Evolutionary conservation across 441 rosid species (phyloP).

Genomic region (Aleurites moluccanus): DNA sequence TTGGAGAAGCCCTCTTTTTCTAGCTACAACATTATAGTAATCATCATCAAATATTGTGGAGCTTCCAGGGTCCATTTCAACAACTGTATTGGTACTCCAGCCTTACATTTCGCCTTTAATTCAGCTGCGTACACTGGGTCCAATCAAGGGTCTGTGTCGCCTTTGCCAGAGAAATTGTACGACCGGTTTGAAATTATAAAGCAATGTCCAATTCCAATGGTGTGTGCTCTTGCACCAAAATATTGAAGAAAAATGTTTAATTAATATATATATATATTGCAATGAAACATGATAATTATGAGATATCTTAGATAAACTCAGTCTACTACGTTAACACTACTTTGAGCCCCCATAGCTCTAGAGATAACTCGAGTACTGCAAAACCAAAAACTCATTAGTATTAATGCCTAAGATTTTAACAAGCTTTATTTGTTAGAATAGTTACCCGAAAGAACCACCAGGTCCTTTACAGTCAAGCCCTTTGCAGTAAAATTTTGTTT

Average conservation of each 20-base stretch:
- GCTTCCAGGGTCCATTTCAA: slow-evolving; percentile 19
- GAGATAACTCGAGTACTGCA: too few species aligned
- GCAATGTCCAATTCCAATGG: slow-evolving; percentile 43
- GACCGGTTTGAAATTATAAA: slow-evolving; percentile 8
- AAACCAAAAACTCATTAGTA: too few species aligned
- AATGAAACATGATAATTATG: too few species aligned
- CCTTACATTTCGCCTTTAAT: slow-evolving; percentile 14
- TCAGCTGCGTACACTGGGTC: slow-evolving; percentile 2
- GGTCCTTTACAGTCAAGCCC: slow-evolving; percentile 60
- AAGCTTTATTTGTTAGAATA: too few species aligned
- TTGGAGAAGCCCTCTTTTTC: slow-evolving; percentile 12
- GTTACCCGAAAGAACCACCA: slow-evolving; percentile 64
- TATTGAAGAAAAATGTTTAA: too few species aligned
- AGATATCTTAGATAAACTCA: too few species aligned
- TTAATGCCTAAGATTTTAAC: too few species aligned
- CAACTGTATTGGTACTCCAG: not conserved
- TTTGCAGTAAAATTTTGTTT: slow-evolving; percentile 37
- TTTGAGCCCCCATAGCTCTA: too few species aligned
- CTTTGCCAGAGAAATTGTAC: slow-evolving; percentile 21
- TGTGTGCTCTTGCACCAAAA: slow-evolving; percentile 47
- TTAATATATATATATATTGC: too few species aligned
- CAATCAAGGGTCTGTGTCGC: slow-evolving; percentile 20
- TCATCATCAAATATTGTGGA: slow-evolving; percentile 2
- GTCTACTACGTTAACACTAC: too few species aligned
- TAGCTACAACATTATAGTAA: slow-evolving; percentile 10